Evolutionary conservation across 2,329 filamentous ascomycete genomes (phyloP).

Genomic region (Xylariaceae sp.): DNA sequence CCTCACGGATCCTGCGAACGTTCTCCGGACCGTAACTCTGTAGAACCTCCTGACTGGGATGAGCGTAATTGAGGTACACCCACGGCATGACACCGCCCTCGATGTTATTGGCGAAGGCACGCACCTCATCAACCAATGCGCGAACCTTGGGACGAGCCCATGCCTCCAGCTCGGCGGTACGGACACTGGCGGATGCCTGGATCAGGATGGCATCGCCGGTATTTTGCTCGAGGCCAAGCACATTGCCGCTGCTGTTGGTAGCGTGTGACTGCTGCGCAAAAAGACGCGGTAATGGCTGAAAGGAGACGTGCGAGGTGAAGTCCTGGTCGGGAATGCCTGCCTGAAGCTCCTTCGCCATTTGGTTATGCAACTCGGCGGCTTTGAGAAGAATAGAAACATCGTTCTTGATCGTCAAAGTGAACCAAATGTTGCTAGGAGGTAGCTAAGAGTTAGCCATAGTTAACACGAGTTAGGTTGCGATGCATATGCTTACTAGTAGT

Average conservation of each 20-base stretch:
- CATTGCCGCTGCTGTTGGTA: slow-evolving; percentile 37
- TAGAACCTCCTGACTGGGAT: slow-evolving; percentile 34
- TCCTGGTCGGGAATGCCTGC: slow-evolving; percentile 27
- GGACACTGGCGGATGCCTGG: slow-evolving; percentile 35
- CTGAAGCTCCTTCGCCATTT: slow-evolving; percentile 34
- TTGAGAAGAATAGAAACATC: slow-evolving; percentile 40
- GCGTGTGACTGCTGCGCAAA: slow-evolving; percentile 33
- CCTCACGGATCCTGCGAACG: slow-evolving; percentile 29
- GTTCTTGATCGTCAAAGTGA: slow-evolving; percentile 41
- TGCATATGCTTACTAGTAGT: slow-evolving; percentile 7
- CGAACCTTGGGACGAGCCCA: slow-evolving; percentile 42
- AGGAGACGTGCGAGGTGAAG: slow-evolving; percentile 38
- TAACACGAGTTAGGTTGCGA: not conserved
- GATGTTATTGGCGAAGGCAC: slow-evolving; percentile 9
- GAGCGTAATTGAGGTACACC: slow-evolving; percentile 42
- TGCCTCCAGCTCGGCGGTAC: slow-evolving; percentile 39
- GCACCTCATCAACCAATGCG: slow-evolving; percentile 37
- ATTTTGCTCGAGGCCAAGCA: slow-evolving; percentile 33
- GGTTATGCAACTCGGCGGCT: slow-evolving; percentile 36
- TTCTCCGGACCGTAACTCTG: slow-evolving; percentile 39
- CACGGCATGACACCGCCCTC: slow-evolving; percentile 30
- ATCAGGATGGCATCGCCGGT: slow-evolving; percentile 38
- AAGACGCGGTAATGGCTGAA: slow-evolving; percentile 35
- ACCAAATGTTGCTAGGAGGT: slow-evolving; percentile 39
- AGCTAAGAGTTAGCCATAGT: not conserved